Percentiles rank a stretch among this genome's conserved stretches.
These are phyloP conservation scores for Cyberlindnera bimundalis DNA, from an alignment of 805 yeast species.

Conservation along the genomic window DNA sequence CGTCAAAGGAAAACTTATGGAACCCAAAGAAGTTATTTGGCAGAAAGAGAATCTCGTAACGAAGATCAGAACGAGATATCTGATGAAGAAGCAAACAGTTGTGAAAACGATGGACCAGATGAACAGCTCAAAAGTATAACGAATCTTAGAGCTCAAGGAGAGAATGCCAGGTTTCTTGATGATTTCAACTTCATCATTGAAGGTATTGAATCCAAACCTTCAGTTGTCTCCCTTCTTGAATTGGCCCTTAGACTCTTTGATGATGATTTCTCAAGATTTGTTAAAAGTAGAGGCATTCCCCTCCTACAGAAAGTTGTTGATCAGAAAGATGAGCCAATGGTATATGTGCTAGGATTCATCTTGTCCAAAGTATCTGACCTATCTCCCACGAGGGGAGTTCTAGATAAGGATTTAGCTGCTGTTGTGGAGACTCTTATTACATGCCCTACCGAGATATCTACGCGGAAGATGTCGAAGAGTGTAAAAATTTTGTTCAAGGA, in stretches of 20 bases:
- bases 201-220: conserved; percentile 18
- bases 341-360: conserved; percentile 18
- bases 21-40: conserved; percentile 6
- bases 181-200: conserved; percentile 34
- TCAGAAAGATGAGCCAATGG: background rate
- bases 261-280: conserved; percentile 21
- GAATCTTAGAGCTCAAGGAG: conserved; percentile 35
- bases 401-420: conserved; percentile 3
- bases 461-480: conserved; percentile 5
- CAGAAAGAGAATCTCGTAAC: conserved; percentile 15
- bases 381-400: background rate
- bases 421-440: conserved; percentile 3
- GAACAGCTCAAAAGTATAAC: conserved; percentile 23
- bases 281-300: conserved; percentile 18
- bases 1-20: conserved; percentile 5
- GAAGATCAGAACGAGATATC: conserved; percentile 7
- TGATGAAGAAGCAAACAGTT: conserved; percentile 14
- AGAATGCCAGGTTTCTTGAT: conserved; percentile 31
- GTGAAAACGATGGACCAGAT: conserved; percentile 7
- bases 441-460: background rate
- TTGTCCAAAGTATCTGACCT: conserved; percentile 15
- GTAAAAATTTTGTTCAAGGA: conserved; percentile 11
- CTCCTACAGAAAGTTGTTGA: conserved; percentile 7
- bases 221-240: conserved; percentile 26
- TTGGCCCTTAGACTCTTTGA: conserved; percentile 23